Conservation (phyloP, 2,329 filamentous ascomycete species). For the Byssothecium circinans region DNA sequence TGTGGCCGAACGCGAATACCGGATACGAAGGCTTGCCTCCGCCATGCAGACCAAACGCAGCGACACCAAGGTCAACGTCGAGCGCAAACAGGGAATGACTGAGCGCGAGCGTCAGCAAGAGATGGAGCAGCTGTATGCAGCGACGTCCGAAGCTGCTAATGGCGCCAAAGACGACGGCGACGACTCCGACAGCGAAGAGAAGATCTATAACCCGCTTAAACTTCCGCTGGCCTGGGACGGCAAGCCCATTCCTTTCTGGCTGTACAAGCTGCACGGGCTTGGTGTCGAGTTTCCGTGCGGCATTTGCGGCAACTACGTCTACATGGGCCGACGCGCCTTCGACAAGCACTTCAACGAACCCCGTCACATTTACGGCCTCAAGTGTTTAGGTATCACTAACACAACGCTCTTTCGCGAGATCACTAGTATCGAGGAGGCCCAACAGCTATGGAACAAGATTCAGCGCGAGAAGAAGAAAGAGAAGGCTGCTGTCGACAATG, state of each 20-base stretch:
- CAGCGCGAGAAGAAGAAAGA: conserved; percentile 80
- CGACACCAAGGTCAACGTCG: conserved; percentile 91
- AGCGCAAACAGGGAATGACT: conserved; percentile 96
- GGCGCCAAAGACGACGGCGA: conserved; percentile 66
- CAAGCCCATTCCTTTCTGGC: conserved; percentile 98
- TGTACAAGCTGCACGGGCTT: conserved; percentile 94
- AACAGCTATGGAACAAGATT: conserved; percentile 90
- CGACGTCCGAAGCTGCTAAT: conserved; percentile 51
- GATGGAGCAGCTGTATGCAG: conserved; percentile 78
- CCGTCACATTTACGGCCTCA: conserved; percentile 88
- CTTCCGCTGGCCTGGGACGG: conserved; percentile 96
- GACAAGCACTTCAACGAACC: conserved; percentile 99
- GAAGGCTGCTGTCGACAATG: conserved; percentile 73
- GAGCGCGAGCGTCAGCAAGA: conserved; percentile 94
- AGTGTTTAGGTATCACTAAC: conserved; percentile 91
- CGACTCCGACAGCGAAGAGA: conserved; percentile 71
- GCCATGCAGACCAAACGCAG: conserved; percentile 84
- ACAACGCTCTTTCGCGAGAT: conserved; percentile 92
- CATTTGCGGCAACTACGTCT: conserved; percentile 97
- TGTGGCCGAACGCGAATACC: conserved; percentile 84
- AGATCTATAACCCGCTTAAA: conserved; percentile 95
- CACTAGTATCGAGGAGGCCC: conserved; percentile 84
- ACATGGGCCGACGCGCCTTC: conserved; percentile 93
- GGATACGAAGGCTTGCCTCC: conserved; percentile 75
- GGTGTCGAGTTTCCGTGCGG: conserved; percentile 96